Evolutionary conservation across 495 filamentous ascomycete genomes (phyloP).

Genomic region (Penicillium psychrofluorescens): DNA sequence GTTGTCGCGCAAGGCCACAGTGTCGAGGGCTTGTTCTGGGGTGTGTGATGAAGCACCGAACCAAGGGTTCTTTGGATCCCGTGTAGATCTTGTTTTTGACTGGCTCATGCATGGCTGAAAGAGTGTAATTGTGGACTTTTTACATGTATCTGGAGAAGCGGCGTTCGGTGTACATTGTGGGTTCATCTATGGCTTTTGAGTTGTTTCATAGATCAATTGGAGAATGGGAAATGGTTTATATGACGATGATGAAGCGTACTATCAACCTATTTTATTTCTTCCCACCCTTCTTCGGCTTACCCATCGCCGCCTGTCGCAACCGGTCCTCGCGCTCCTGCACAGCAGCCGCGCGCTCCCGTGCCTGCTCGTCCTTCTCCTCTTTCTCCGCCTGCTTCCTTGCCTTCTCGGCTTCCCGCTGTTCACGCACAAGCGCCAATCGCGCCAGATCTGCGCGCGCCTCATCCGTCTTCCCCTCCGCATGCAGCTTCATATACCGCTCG

Average conservation of each 20-base stretch:
- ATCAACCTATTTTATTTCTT: constrained; percentile 29
- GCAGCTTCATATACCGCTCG: constrained; percentile 87
- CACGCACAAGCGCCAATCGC: constrained; percentile 67
- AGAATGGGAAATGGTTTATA: background rate
- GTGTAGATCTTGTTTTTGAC: constrained; percentile 11
- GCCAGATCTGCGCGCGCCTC: constrained; percentile 92
- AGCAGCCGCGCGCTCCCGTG: constrained; percentile 36
- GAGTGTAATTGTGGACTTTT: constrained; percentile 7
- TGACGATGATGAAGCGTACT: background rate
- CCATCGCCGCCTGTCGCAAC: constrained; percentile 22
- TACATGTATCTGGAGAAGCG: constrained; percentile 1
- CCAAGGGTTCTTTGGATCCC: background rate
- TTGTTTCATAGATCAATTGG: background rate
- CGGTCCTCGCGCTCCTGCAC: constrained; percentile 28
- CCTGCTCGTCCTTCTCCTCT: constrained; percentile 60
- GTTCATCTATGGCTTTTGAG: constrained; percentile 2
- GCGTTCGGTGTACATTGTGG: constrained; percentile 15
- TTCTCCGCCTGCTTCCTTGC: constrained; percentile 74
- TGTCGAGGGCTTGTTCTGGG: constrained; percentile 40
- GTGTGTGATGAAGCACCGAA: constrained; percentile 22
- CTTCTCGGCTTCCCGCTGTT: constrained; percentile 81
- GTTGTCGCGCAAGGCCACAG: constrained; percentile 36
- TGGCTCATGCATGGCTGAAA: constrained; percentile 9
- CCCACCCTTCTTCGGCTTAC: constrained; percentile 23
- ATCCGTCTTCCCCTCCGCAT: constrained; percentile 94